phyloP scores from a whole-genome alignment of 1,139 yeast genomes.

The Trichomonascaceae sp. region DNA sequence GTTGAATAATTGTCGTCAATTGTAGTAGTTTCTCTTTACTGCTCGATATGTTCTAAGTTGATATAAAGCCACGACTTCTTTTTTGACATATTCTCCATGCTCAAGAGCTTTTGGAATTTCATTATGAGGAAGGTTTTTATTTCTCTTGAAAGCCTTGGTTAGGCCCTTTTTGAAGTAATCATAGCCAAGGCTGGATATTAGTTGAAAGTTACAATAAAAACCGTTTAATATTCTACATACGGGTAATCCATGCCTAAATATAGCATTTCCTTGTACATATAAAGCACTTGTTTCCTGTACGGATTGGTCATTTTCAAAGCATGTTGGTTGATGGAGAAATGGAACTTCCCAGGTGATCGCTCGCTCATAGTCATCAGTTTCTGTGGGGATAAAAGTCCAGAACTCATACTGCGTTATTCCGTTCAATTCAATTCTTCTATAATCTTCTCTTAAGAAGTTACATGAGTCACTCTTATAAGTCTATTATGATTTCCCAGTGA shows the following conservation, averaged over 20 bases:
- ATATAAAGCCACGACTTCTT: slow-evolving; percentile 32
- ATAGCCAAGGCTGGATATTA: slow-evolving; percentile 25
- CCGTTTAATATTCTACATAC: slow-evolving; percentile 16
- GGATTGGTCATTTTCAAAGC: background rate
- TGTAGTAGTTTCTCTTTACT: slow-evolving; percentile 31
- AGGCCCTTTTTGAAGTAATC: slow-evolving; percentile 26
- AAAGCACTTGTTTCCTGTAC: slow-evolving; percentile 5
- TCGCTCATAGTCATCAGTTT: no score
- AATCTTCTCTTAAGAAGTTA: background rate
- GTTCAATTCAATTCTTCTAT: background rate
- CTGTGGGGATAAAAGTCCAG: no score
- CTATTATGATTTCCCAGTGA: background rate
- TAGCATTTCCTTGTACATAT: slow-evolving; percentile 33
- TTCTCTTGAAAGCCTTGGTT: slow-evolving; percentile 28
- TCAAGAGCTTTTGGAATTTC: slow-evolving; percentile 30
- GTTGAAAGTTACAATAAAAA: background rate
- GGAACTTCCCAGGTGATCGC: background rate
- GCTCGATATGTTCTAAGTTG: slow-evolving; percentile 31
- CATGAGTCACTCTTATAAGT: background rate
- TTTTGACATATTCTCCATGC: slow-evolving; percentile 35
- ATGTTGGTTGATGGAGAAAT: background rate
- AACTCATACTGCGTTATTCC: no score
- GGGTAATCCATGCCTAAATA: slow-evolving; percentile 36
- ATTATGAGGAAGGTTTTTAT: slow-evolving; percentile 19
- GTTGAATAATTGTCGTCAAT: no score